Evolutionary conservation across 148 eudicot species (phyloP).

Genomic region (Spergularia bocconei): DNA sequence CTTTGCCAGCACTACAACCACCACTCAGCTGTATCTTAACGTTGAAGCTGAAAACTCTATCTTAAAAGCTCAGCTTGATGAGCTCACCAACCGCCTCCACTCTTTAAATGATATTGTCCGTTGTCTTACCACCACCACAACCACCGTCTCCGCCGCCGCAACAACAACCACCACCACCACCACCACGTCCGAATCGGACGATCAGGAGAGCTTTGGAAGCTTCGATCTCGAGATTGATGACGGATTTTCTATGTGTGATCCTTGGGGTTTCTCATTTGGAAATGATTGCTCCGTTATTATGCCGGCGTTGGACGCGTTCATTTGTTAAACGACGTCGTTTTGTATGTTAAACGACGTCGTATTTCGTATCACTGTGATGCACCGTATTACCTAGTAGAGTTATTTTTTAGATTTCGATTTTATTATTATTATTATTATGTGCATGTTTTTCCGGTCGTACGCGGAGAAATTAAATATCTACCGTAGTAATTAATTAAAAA

Average conservation of each 20-base stretch:
- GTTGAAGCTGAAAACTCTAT: constrained; percentile 69
- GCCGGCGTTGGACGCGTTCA: constrained; percentile 17
- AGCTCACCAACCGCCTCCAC: constrained; percentile 48
- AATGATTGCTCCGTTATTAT: not conserved
- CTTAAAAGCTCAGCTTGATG: constrained; percentile 55
- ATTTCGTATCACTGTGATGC: not conserved
- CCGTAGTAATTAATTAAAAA: no score
- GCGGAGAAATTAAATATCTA: no score
- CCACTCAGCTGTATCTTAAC: constrained; percentile 37
- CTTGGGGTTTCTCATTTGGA: constrained; percentile 18
- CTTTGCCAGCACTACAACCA: constrained; percentile 28
- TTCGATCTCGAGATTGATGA: constrained; percentile 28
- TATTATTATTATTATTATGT: no score
- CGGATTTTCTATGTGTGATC: constrained; percentile 13
- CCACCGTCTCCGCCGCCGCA: not conserved
- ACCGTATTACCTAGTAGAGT: no score
- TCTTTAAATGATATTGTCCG: constrained; percentile 51
- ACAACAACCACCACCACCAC: not conserved
- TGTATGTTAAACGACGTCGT: not conserved
- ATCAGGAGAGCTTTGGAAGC: constrained; percentile 19
- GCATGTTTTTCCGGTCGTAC: no score
- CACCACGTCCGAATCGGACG: not conserved
- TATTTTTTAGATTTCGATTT: no score
- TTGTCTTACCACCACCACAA: not conserved
- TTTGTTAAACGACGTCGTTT: constrained; percentile 6